These are phyloP conservation scores for Wallacemonas rigidus DNA, from an alignment of 208 protist species.

Conservation along the genomic window DNA sequence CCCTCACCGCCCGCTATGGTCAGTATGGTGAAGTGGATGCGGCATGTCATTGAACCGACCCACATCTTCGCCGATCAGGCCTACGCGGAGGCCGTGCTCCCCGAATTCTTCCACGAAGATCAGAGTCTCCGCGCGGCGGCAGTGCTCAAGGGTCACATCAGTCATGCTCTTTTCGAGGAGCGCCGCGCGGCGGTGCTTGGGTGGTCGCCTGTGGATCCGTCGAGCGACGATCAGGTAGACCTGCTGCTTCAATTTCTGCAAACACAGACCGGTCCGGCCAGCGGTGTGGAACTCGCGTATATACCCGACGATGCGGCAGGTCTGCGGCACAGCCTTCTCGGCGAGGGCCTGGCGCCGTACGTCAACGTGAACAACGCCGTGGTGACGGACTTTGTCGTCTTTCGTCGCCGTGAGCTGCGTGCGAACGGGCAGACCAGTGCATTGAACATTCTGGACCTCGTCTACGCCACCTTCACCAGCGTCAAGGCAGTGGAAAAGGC, in stretches of 20 bases:
- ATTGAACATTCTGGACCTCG: constrained; percentile 36
- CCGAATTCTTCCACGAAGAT: constrained; percentile 76
- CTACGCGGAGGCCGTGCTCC: constrained; percentile 61
- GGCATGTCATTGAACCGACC: constrained; percentile 48
- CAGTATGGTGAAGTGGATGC: constrained; percentile 75
- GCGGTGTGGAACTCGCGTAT: constrained; percentile 48
- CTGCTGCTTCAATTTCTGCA: constrained; percentile 44
- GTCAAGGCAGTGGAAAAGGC: constrained; percentile 55
- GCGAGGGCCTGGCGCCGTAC: constrained; percentile 42
- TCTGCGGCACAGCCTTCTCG: constrained; percentile 32
- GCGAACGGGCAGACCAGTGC: not conserved
- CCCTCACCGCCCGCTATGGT: constrained; percentile 41
- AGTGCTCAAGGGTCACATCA: constrained; percentile 64
- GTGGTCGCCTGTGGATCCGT: constrained; percentile 33
- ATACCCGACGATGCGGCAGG: constrained; percentile 43
- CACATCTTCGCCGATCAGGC: constrained; percentile 30
- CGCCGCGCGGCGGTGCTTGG: constrained; percentile 14
- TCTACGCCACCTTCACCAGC: constrained; percentile 71
- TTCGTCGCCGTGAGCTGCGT: constrained; percentile 44
- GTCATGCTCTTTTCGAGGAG: constrained; percentile 26
- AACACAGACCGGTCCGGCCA: constrained; percentile 24
- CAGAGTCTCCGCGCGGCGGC: constrained; percentile 64
- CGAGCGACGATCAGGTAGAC: constrained; percentile 31
- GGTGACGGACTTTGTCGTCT: constrained; percentile 67
- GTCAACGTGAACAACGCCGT: constrained; percentile 25